Evolutionary conservation across 2,329 filamentous ascomycete genomes (phyloP).

Genomic region (Botrytis sinoallii): DNA sequence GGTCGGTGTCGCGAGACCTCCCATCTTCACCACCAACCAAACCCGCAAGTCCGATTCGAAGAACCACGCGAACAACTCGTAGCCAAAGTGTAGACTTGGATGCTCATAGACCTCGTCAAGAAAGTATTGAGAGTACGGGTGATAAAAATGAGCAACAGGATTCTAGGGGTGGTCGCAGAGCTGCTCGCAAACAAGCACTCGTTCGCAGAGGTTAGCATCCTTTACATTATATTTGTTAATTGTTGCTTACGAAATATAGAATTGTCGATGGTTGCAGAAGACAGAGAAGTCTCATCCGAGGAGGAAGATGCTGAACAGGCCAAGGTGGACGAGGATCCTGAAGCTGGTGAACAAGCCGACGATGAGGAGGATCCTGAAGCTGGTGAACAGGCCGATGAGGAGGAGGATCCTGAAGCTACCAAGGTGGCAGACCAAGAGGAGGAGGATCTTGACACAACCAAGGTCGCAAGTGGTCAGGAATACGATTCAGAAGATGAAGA

Average conservation of each 20-base stretch:
- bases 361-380: background rate
- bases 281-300: slow-evolving; percentile 8
- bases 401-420: slow-evolving; percentile 14
- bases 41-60: slow-evolving; percentile 25
- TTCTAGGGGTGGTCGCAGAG: slow-evolving; percentile 5
- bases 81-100: slow-evolving; percentile 41
- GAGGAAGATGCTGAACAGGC: background rate
- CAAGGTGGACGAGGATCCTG: background rate
- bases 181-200: slow-evolving; percentile 11
- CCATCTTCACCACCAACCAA: slow-evolving; percentile 35
- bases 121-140: slow-evolving; percentile 29
- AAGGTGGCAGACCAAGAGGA: slow-evolving; percentile 20
- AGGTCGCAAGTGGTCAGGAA: background rate
- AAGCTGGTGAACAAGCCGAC: slow-evolving; percentile 1
- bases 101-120: slow-evolving; percentile 26
- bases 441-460: slow-evolving; percentile 10
- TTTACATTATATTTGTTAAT: background rate
- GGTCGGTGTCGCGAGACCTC: slow-evolving; percentile 22
- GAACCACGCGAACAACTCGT: slow-evolving; percentile 37
- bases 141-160: slow-evolving; percentile 23
- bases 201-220: slow-evolving; percentile 22
- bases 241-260: slow-evolving; percentile 27
- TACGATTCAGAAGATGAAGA: background rate
- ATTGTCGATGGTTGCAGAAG: slow-evolving; percentile 34
- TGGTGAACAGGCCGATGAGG: slow-evolving; percentile 13